Base-by-base conservation (phyloP, 2,329 filamentous ascomycete species). In the Trematosphaeria pertusa region DNA sequence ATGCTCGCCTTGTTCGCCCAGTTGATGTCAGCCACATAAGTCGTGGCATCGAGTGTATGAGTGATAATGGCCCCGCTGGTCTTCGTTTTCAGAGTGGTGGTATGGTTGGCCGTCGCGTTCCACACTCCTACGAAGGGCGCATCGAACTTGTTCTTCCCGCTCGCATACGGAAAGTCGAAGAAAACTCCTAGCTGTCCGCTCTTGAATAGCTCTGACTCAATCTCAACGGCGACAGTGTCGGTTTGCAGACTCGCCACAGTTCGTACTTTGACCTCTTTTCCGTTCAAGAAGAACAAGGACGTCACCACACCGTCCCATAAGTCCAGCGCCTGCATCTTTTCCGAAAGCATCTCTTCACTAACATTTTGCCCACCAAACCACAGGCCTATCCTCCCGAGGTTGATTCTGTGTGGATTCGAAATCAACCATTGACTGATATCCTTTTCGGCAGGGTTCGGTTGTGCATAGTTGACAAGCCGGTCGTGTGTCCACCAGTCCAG, bases 41-140 rank as follows among this genome's bases (percentile, higher is more conserved):
- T 73, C 1, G 72, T 75, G 2, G 67, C 65, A 43, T 75, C 74
- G 8, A 81, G 53, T 5, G 70, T 71, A 50, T 81, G 78, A 26
- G 61, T 65, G 37, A 81, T 77, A 2, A 50, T 67, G 15, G 75
- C 76, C 12, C 61, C 60, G 17, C 58, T 58, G 0, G 54, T 42
- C 10, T 58, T 62, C 3, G 45, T 49, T 9, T 56, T 49, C 1
- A 80, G 52, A 0, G 46, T 60, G 0, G 78, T 81, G 2, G 59
- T 71, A 51, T 81, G 78, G 11, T 73, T 73, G 5, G 62, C 62
- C 0, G 78, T 76, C 4, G 73, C 74, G 56, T 81, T 78, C 64
- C 76, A 81, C 4, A 79, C 61, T 1, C 80, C 80, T 1, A 83
- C 79, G 49, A 78, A 82, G 1, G 80, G 79, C 2, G 78, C 78